phyloP scores from a whole-genome alignment of 352 stramenopile genomes.

The Ophiocytium majus region DNA sequence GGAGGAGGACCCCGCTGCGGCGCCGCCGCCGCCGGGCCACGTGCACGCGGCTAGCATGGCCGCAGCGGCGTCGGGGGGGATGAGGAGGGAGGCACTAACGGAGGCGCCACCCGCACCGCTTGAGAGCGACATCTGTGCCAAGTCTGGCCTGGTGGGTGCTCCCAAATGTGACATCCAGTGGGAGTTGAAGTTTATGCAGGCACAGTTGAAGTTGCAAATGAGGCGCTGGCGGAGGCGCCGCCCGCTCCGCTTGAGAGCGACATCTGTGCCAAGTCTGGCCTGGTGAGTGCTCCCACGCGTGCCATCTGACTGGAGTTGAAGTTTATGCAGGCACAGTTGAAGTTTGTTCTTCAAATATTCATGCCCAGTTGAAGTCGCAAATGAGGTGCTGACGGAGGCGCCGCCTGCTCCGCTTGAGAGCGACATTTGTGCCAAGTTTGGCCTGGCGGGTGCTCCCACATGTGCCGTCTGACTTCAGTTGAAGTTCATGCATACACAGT shows the following conservation, averaged over 20 bases:
- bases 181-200: no score
- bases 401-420: slow-evolving; percentile 32
- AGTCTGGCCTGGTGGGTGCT: slow-evolving; percentile 19
- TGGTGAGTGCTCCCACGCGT: no score
- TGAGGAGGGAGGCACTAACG: slow-evolving; percentile 29
- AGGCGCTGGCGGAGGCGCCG: slow-evolving; percentile 30
- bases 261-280: slow-evolving; percentile 39
- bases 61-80: not conserved
- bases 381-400: slow-evolving; percentile 26
- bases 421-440: slow-evolving; percentile 45
- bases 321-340: no score
- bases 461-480: no score
- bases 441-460: not conserved
- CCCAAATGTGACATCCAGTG: no score
- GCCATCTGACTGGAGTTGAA: no score
- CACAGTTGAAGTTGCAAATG: no score
- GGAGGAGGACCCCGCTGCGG: not conserved
- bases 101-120: slow-evolving; percentile 20
- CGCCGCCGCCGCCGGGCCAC: not conserved
- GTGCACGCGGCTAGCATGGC: not conserved
- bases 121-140: slow-evolving; percentile 48
- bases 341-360: no score
- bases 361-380: no score
- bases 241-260: slow-evolving; percentile 35
- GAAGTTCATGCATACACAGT: no score